A percentile compares a stretch with the other conserved stretches of the same genome.
phyloP scores from a whole-genome alignment of 1,139 yeast genomes.

The Candida anutae region DNA sequence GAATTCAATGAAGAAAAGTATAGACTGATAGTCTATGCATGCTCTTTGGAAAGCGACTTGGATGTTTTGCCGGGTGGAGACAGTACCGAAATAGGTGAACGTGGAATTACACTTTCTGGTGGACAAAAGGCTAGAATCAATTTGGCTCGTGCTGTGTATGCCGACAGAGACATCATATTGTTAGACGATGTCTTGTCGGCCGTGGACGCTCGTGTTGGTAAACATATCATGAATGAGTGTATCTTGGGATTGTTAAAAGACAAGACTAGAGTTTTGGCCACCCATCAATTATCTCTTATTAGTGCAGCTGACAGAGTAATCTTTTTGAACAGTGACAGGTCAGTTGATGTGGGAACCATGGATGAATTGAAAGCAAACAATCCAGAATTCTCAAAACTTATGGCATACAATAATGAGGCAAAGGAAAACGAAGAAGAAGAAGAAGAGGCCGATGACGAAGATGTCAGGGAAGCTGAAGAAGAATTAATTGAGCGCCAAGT shows the following conservation, averaged over 20 bases:
- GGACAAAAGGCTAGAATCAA: slow-evolving; percentile 16
- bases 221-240: slow-evolving; percentile 11
- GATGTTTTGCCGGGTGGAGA: slow-evolving; percentile 12
- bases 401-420: slow-evolving; percentile 7
- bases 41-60: slow-evolving; percentile 46
- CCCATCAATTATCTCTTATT: slow-evolving; percentile 14
- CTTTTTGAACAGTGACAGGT: slow-evolving; percentile 12
- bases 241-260: slow-evolving; percentile 10
- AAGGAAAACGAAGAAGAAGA: slow-evolving; percentile 11
- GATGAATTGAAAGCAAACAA: slow-evolving; percentile 7
- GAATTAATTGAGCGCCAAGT: slow-evolving; percentile 17
- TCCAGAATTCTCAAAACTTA: slow-evolving; percentile 8
- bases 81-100: slow-evolving; percentile 14
- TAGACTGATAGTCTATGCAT: slow-evolving; percentile 46
- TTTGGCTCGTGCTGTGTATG: slow-evolving; percentile 15
- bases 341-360: slow-evolving; percentile 9
- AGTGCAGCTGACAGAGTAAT: slow-evolving; percentile 12
- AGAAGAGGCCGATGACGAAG: slow-evolving; percentile 9
- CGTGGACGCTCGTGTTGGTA: slow-evolving; percentile 14
- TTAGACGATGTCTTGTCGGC: slow-evolving; percentile 15
- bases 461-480: slow-evolving; percentile 12
- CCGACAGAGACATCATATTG: slow-evolving; percentile 8
- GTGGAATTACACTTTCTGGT: slow-evolving; percentile 14
- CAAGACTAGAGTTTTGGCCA: slow-evolving; percentile 13
- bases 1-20: slow-evolving; percentile 48